Base-by-base conservation (phyloP, 1,139 yeast species). In the Blastobotrys aristatus region DNA sequence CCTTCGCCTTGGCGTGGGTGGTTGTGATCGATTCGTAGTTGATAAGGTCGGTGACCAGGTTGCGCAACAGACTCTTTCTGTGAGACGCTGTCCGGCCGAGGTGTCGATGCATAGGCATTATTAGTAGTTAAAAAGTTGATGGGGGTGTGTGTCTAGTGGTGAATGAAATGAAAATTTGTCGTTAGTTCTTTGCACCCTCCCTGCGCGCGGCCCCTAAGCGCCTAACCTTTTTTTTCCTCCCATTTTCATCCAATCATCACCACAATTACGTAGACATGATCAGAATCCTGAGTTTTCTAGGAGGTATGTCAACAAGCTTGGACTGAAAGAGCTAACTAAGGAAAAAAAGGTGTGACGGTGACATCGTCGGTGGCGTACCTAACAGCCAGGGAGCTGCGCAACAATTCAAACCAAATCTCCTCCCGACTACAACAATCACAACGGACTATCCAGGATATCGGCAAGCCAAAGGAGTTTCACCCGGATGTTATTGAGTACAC, bases 1-100 rank as follows among this genome's bases (percentile, higher is more conserved):
- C 80, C 62, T 79, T 80, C 43, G 89, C 88, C 63, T 82, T 82
- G 34, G 85, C 84, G 55, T 77, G 77, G 1, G 92, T 84, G 1
- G 90, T 82, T 8, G 78, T 74, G 50, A 84, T 77, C 16, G 83
- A 73, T 56, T 83, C 90, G 58, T 82, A 79, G 61, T 80, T 80
- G 37, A 84, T 70, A 41, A 84, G 65, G n/a, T 84, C 79, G 4
- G 85, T 73, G 26, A 79, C 84, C 57, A 84, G 66, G 61, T 82
- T 83, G 55, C 80, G 73, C 57, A 82, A 63, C 49, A 82, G 64
- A 22, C 80, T 75, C 46, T 71, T 72, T 51, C 80, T 70, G 57
- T 80, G 80, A 49, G 79, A 59, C 55, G 73, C 64, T 50, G 73
- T 65, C 55, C 79, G 63, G 13, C 58, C 57, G 13, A 61, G 57